These are phyloP conservation scores for Penicillium expansum DNA, from an alignment of 2,329 filamentous ascomycete species.

Conservation along the genomic window DNA sequence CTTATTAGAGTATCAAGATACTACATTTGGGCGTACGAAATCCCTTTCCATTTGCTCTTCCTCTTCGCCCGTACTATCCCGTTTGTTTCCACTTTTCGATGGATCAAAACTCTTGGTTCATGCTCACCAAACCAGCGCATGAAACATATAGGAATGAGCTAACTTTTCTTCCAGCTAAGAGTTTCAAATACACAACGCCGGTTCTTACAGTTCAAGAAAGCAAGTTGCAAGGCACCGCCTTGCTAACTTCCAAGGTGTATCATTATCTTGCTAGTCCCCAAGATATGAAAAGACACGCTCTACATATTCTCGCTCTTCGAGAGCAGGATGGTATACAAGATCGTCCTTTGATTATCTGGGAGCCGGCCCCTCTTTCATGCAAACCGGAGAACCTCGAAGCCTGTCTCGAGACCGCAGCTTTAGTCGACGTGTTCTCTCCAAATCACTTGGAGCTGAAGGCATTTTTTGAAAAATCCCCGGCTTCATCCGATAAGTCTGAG, in stretches of 20 bases:
- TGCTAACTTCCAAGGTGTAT: slow-evolving; percentile 16
- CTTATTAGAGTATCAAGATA: slow-evolving; percentile 29
- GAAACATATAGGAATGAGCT: background rate
- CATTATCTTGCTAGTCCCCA: slow-evolving; percentile 22
- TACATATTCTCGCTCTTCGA: slow-evolving; percentile 18
- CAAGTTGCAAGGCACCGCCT: slow-evolving; percentile 1
- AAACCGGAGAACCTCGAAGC: slow-evolving; percentile 22
- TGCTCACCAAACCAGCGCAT: background rate
- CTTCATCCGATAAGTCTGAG: background rate
- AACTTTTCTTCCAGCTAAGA: slow-evolving; percentile 17
- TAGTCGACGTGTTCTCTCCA: slow-evolving; percentile 38
- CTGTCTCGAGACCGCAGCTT: slow-evolving; percentile 13
- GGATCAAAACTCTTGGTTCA: background rate
- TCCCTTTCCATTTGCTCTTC: slow-evolving; percentile 4
- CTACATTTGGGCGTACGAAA: slow-evolving; percentile 28
- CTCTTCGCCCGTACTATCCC: background rate
- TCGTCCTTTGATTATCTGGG: slow-evolving; percentile 25
- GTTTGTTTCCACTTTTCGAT: background rate
- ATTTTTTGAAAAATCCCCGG: slow-evolving; percentile 15
- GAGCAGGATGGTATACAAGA: slow-evolving; percentile 6
- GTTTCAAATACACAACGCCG: slow-evolving; percentile 24
- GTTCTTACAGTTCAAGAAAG: slow-evolving; percentile 14
- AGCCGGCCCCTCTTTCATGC: slow-evolving; percentile 24
- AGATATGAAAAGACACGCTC: slow-evolving; percentile 11
- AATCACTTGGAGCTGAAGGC: slow-evolving; percentile 38